Evolutionary conservation across 2,329 filamentous ascomycete genomes (phyloP), one percentile per base, ranked within the genome.

Genomic region (Fusarium coffeatum): DNA sequence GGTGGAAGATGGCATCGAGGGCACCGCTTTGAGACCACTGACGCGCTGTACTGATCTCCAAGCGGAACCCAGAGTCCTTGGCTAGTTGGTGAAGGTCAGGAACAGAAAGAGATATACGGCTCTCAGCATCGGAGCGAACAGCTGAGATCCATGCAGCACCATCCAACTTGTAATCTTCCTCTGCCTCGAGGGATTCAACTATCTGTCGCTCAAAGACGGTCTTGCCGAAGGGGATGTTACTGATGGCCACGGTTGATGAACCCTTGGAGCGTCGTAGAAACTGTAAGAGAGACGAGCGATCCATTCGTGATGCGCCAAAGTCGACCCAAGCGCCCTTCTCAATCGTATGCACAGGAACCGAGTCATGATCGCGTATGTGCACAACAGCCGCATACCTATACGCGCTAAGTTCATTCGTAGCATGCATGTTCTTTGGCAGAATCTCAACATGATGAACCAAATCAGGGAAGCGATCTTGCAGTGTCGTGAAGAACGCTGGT

Each of bases 21-120:
- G 34, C 67, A 49, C 69, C 71, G 23, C n/a, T 32, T 27, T 71
- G 69, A 8, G 68, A 72, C 18, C 43, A 57, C 40, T 81, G 81
- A 16, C 77, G 75, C 0, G 84, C 85, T 64, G 83, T 83, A 50
- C 79, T 77, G 3, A 78, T 69, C 41, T 85, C 82, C 27, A 85
- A 82, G 34, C 82, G 73, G 62, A 85, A 86, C 25, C 83, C 83
- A 42, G 78, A 68, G 34, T 71, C 72, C 60, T 78, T 40, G 13
- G 66, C 69, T 5, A 78, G 45, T 27, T 71, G 47, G 3, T 54
- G 61, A 10, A 76, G 45, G 5, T 74, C 68, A 3, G 62, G 18
- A 5, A 68, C 64, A 2, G 69, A 71, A 10, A 71, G 59, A 13
- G 60, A 65, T 11, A 59, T 9, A 6, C 10, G 25, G 16, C n/a